Evolutionary conservation across 805 yeast genomes (phyloP).

Genomic region (Clavispora asparagi): DNA sequence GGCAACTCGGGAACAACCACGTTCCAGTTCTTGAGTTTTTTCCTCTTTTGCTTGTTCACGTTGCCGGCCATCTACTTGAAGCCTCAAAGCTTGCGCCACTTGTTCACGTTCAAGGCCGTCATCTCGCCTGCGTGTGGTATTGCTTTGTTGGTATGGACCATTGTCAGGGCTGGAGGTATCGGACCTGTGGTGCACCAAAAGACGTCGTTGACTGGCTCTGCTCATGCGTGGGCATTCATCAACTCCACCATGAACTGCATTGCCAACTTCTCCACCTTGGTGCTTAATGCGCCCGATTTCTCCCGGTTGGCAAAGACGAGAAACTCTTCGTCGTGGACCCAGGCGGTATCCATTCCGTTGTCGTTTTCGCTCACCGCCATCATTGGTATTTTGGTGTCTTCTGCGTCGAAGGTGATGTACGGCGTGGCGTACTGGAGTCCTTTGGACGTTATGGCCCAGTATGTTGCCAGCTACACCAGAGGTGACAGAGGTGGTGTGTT

Average conservation of each 20-base stretch:
- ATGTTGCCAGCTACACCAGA: neutral
- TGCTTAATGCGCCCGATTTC: slow-evolving; percentile 1
- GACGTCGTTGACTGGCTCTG: slow-evolving; percentile 1
- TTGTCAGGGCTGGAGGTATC: slow-evolving; percentile 1
- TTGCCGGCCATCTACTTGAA: slow-evolving; percentile 1
- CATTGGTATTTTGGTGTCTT: slow-evolving; percentile 2
- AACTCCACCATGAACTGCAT: slow-evolving; percentile 1
- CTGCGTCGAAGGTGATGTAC: slow-evolving; percentile 1
- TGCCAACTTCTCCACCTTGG: slow-evolving; percentile 2
- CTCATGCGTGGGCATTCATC: slow-evolving; percentile 2
- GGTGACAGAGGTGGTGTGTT: slow-evolving; percentile 1
- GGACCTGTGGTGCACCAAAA: slow-evolving; percentile 1
- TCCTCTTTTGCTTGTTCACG: slow-evolving; percentile 1
- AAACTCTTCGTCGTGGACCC: slow-evolving; percentile 1
- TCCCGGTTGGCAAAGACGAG: slow-evolving; percentile 2
- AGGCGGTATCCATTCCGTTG: slow-evolving; percentile 1
- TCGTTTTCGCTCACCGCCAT: slow-evolving; percentile 1
- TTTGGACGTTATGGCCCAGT: neutral
- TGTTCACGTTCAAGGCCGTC: slow-evolving; percentile 1
- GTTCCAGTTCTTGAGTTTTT: slow-evolving; percentile 1
- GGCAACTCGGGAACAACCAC: neutral
- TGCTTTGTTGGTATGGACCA: slow-evolving; percentile 1
- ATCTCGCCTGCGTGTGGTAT: slow-evolving; percentile 1
- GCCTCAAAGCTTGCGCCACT: slow-evolving; percentile 1
- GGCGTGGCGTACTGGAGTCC: slow-evolving; percentile 1